Conservation (phyloP, 2,329 filamentous ascomycete genomes). For the Escovopsis sp. region DNA sequence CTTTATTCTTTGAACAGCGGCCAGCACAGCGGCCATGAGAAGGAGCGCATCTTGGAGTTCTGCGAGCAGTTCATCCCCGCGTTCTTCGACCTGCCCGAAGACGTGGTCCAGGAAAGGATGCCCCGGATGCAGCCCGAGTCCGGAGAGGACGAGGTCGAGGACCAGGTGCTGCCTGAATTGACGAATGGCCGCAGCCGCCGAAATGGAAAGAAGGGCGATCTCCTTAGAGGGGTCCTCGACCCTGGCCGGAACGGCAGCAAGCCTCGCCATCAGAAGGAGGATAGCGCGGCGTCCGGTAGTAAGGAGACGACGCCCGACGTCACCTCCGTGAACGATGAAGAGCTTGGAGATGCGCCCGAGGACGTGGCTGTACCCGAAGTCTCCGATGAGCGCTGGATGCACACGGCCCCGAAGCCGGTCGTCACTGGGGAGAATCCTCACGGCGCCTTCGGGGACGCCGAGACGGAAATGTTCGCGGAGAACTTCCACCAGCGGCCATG, state of each 20-base stretch:
- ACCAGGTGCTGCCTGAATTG: slow-evolving; percentile 55
- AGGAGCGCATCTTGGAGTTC: slow-evolving; percentile 59
- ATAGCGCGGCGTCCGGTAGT: slow-evolving; percentile 62
- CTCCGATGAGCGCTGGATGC: slow-evolving; percentile 51
- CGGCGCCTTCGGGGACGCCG: slow-evolving; percentile 41
- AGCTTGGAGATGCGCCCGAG: slow-evolving; percentile 48
- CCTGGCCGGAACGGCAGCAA: slow-evolving; percentile 57
- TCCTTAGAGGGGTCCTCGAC: slow-evolving; percentile 78
- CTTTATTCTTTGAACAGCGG: slow-evolving; percentile 53
- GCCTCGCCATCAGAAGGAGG: slow-evolving; percentile 60
- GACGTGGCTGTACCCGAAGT: slow-evolving; percentile 43
- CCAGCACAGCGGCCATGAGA: slow-evolving; percentile 57
- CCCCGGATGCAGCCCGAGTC: slow-evolving; percentile 55
- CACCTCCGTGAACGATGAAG: slow-evolving; percentile 63
- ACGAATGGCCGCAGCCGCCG: slow-evolving; percentile 54
- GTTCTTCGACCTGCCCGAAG: slow-evolving; percentile 64
- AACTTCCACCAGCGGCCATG: slow-evolving; percentile 66
- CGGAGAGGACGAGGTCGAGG: slow-evolving; percentile 65
- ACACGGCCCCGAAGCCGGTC: slow-evolving; percentile 40
- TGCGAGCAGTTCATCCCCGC: slow-evolving; percentile 61
- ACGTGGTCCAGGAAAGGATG: slow-evolving; percentile 51
- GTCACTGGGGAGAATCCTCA: slow-evolving; percentile 34
- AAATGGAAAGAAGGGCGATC: slow-evolving; percentile 61
- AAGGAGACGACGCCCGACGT: slow-evolving; percentile 82
- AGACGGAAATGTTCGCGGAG: slow-evolving; percentile 56